Conservation (phyloP, 345 rosid genomes). For the Turritis glabra region DNA sequence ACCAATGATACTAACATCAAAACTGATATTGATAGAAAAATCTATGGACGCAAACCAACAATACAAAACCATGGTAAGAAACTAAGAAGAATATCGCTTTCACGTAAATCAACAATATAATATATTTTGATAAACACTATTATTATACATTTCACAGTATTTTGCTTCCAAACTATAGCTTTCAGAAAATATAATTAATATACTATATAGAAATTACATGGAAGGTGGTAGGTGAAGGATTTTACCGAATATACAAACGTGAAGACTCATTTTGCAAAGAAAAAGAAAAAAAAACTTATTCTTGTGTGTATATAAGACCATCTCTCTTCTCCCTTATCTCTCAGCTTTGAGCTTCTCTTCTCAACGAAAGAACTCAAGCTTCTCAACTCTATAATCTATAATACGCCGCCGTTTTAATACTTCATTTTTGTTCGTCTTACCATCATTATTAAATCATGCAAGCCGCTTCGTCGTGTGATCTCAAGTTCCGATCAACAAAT, state of each 20-base stretch:
- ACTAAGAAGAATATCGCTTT: not conserved
- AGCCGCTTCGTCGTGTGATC: constrained; percentile 27
- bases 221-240: constrained; percentile 34
- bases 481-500: constrained; percentile 25
- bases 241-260: constrained; percentile 25
- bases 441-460: constrained; percentile 24
- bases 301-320: constrained; percentile 22
- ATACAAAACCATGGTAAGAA: not conserved
- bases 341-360: constrained; percentile 39
- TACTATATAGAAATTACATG: constrained; percentile 1
- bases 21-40: not conserved
- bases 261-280: not conserved
- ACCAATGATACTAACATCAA: not conserved
- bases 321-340: constrained; percentile 4
- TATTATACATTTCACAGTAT: not conserved
- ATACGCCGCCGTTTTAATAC: not conserved
- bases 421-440: constrained; percentile 37
- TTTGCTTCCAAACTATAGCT: not conserved
- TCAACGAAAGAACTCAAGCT: constrained; percentile 33
- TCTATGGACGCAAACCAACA: not conserved
- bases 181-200: not conserved
- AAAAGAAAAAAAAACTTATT: not conserved
- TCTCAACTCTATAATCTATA: not conserved
- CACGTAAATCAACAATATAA: not conserved
- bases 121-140: not conserved